Base-by-base conservation (phyloP, 805 yeast species). In the Clavispora phyllophila region DNA sequence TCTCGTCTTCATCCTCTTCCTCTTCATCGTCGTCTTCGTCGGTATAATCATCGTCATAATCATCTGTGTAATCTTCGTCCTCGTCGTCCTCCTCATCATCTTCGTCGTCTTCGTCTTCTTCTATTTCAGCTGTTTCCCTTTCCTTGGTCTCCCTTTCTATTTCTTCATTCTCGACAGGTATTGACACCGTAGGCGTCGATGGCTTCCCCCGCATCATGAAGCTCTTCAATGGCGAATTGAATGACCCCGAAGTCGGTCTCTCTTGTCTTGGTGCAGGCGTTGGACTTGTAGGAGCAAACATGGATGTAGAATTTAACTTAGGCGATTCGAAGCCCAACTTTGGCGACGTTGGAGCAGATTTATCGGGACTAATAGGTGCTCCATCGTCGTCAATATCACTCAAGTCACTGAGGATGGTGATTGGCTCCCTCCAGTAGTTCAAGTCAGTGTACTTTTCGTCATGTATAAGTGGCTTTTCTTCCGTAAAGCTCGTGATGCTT, bases 341-440 rank as follows among this genome's bases (percentile, higher is more conserved):
- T 3, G 53, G 51, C 4, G 45, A 40, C 15, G 42, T 33, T 4
- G 48, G 46, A 3, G 37, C 22, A 13, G 50, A 39, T 26, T 39
- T 43, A 9, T 29, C 24, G 10, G 35, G 33, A 9, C 28, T 36
- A 3, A 37, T 31, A n/a, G 55, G 62, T 15, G 37, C 49, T 17
- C 59, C 63, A 22, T 49, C 53, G 44, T 70, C 58, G 46, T 76
- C 79, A 12, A 69, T 57, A 41, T 80, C 87, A 37, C 81, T 75
- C 35, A 78, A 65, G 43, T 81, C 86, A 44, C 78, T 76, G 19
- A 84, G 55, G 46, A 81, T 80, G 4, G 75, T 65, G 20, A 90
- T 55, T 1, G 96, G 95, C 40, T 82, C 91, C 49, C 96, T 71
- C 99, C 99, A 93, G 61, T 76, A 93, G 57, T 86, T 90, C 35